A percentile compares a stretch with the other conserved stretches of the same genome.
Conservation (phyloP, 1,284 basidiomycete genomes). For the Moesziomyces globuligerus region DNA sequence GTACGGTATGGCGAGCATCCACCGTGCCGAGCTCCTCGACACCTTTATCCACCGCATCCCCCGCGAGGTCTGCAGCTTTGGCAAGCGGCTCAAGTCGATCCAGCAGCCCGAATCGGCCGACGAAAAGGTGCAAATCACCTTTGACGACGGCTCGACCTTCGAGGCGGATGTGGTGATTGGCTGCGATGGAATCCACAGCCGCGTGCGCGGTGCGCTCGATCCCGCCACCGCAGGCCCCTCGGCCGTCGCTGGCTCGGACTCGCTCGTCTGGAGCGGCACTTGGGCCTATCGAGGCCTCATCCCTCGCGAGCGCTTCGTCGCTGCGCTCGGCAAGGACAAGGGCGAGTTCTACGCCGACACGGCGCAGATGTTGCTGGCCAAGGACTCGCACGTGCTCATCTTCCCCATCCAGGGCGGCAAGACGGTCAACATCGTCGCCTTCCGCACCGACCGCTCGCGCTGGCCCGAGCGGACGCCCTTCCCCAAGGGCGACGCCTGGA, state of each 20-base stretch:
- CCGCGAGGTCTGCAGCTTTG: slow-evolving; percentile 33
- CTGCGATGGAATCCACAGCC: slow-evolving; percentile 64
- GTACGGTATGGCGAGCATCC: slow-evolving; percentile 44
- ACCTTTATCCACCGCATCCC: slow-evolving; percentile 32
- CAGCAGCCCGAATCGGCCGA: slow-evolving; percentile 7
- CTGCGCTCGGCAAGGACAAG: slow-evolving; percentile 38
- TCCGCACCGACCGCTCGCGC: slow-evolving; percentile 69
- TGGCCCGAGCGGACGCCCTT: slow-evolving; percentile 66
- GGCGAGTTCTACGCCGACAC: slow-evolving; percentile 48
- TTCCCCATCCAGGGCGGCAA: slow-evolving; percentile 71
- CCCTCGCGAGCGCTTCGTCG: slow-evolving; percentile 48
- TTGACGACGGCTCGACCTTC: slow-evolving; percentile 36
- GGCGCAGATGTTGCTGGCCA: slow-evolving; percentile 57
- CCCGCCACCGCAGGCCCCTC: slow-evolving; percentile 19
- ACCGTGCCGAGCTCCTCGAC: slow-evolving; percentile 50
- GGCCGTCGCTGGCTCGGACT: slow-evolving; percentile 26
- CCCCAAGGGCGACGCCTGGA: slow-evolving; percentile 70
- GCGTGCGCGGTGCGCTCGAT: slow-evolving; percentile 50
- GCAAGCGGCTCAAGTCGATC: slow-evolving; percentile 33
- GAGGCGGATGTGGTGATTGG: slow-evolving; percentile 62
- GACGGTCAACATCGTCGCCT: slow-evolving; percentile 73
- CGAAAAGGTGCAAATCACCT: slow-evolving; percentile 17
- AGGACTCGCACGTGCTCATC: slow-evolving; percentile 71
- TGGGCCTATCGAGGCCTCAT: slow-evolving; percentile 60
- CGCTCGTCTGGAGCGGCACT: slow-evolving; percentile 56